Conservation (phyloP, 2,329 filamentous ascomycete species). For the Phaeosphaeriaceae sp. region DNA sequence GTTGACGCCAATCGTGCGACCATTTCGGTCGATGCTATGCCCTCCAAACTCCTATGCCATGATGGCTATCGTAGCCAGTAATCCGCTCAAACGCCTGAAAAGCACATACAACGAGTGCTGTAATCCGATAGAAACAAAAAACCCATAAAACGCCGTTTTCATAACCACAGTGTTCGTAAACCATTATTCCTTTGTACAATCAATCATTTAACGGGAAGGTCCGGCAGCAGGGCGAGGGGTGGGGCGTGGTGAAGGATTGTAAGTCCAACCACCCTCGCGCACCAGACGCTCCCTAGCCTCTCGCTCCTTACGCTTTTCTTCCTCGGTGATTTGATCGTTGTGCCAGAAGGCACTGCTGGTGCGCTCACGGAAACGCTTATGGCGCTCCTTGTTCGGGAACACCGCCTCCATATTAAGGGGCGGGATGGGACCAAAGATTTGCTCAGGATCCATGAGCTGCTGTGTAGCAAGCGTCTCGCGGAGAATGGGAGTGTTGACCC, state of each 20-base stretch:
- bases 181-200: background rate
- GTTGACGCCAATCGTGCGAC: constrained; percentile 1
- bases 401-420: constrained; percentile 96
- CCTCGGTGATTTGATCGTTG: constrained; percentile 82
- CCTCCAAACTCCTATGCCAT: background rate
- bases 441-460: constrained; percentile 82
- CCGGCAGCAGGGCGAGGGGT: constrained; percentile 32
- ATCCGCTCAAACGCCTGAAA: background rate
- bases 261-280: constrained; percentile 80
- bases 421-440: constrained; percentile 86
- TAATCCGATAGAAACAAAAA: background rate
- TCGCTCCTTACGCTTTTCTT: constrained; percentile 82
- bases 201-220: constrained; percentile 14
- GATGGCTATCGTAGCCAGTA: background rate
- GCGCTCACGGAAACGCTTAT: constrained; percentile 86
- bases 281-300: constrained; percentile 80
- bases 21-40: constrained; percentile 5
- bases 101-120: background rate
- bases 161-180: background rate
- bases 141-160: background rate
- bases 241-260: constrained; percentile 32
- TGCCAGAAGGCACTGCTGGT: constrained; percentile 97
- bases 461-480: constrained; percentile 78
- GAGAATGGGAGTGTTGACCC: constrained; percentile 89
- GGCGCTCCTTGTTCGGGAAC: constrained; percentile 77